Evolutionary conservation across 768 basidiomycete genomes (phyloP).

Genomic region (Coprinellus micaceus): DNA sequence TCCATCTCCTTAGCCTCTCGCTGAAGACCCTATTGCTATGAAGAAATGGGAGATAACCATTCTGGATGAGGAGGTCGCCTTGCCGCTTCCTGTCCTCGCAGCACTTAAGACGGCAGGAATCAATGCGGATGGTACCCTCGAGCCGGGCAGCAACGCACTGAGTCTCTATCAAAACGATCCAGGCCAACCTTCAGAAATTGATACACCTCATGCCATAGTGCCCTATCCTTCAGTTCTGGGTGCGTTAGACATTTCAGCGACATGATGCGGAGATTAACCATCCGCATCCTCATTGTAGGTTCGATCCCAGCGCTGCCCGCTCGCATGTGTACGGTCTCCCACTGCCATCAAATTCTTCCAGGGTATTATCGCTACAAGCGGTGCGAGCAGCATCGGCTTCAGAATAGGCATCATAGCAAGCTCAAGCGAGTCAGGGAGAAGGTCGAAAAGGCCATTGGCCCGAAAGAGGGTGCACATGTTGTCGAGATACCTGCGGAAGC

Average conservation of each 20-base stretch:
- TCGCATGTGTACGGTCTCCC: conserved; percentile 56
- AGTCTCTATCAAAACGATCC: not conserved
- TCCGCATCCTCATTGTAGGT: too few relatives aligned
- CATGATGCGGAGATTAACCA: too few relatives aligned
- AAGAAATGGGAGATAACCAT: conserved; percentile 33
- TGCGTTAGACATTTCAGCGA: not conserved
- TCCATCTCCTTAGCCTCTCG: too few relatives aligned
- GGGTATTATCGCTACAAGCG: conserved; percentile 46
- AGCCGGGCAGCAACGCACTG: not conserved
- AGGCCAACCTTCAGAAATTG: not conserved
- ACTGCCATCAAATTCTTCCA: conserved; percentile 50
- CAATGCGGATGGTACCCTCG: not conserved
- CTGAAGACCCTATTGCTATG: conserved; percentile 32
- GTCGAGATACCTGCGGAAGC: conserved; percentile 2
- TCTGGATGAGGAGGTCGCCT: conserved; percentile 27
- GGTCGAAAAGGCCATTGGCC: conserved; percentile 33
- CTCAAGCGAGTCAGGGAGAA: conserved; percentile 52
- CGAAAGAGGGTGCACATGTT: conserved; percentile 15
- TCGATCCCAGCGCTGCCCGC: conserved; percentile 24
- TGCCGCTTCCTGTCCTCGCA: conserved; percentile 10
- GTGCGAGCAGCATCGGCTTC: conserved; percentile 54
- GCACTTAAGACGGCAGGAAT: conserved; percentile 3
- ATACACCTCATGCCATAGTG: not conserved
- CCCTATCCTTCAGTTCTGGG: not conserved
- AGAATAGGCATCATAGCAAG: conserved; percentile 50